A percentile compares a stretch with the other conserved stretches of the same genome.
These are phyloP conservation scores for Mycena venus DNA, from an alignment of 768 basidiomycete species.

Conservation along the genomic window DNA sequence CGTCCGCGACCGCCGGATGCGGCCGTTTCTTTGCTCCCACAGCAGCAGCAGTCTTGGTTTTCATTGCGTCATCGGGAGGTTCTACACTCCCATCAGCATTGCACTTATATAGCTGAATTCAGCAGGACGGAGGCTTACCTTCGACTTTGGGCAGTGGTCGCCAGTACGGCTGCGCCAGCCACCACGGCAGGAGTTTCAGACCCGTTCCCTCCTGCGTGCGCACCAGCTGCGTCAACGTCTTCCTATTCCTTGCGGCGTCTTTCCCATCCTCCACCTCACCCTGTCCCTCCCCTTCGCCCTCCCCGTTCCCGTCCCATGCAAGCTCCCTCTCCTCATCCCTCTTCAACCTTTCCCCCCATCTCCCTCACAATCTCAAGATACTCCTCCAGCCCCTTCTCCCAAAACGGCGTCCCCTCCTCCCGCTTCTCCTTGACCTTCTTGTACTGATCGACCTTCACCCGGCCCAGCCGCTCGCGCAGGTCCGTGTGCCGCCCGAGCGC, in stretches of 20 bases:
- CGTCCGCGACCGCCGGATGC: neutral
- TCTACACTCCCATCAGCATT: neutral
- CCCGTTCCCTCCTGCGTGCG: conserved; percentile 61
- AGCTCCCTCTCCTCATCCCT: conserved; percentile 62
- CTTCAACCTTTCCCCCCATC: conserved; percentile 71
- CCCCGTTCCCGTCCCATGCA: too few relatives aligned
- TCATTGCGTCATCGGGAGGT: neutral
- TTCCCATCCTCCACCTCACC: too few relatives aligned
- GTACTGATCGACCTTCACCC: conserved; percentile 48
- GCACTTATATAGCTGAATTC: too few relatives aligned
- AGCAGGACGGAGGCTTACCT: too few relatives aligned
- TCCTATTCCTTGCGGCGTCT: conserved; percentile 42
- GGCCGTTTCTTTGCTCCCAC: conserved; percentile 21
- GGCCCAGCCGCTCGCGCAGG: conserved; percentile 79
- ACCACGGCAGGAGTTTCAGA: conserved; percentile 60
- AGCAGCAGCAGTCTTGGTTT: neutral
- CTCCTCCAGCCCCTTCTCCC: conserved; percentile 48
- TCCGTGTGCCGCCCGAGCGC: conserved; percentile 76
- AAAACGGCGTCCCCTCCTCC: conserved; percentile 9
- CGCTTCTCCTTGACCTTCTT: conserved; percentile 31
- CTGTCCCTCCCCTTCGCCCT: too few relatives aligned
- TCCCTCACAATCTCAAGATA: conserved; percentile 71
- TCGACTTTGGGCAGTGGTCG: conserved; percentile 55
- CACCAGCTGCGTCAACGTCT: conserved; percentile 52
- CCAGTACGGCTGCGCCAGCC: conserved; percentile 76